These are phyloP conservation scores for Iris macrosiphon DNA, from an alignment of 106 monocot species.

Conservation along the genomic window DNA sequence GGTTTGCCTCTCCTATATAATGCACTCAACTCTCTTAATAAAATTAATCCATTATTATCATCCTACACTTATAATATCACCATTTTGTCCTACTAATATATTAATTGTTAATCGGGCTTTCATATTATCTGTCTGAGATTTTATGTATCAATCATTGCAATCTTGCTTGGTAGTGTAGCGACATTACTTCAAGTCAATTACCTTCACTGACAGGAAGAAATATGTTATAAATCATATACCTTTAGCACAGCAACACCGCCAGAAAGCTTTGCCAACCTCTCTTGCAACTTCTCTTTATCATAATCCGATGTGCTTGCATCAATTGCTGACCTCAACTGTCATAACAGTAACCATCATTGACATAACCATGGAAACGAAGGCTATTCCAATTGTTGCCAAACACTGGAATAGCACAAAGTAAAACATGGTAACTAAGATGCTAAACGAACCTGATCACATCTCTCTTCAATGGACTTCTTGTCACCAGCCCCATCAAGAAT, in stretches of 20 bases:
- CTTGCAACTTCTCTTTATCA: conserved; percentile 67
- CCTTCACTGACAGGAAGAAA: no score
- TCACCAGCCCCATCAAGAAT: conserved; percentile 94
- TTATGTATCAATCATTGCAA: no score
- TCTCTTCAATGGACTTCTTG: conserved; percentile 92
- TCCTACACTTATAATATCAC: no score
- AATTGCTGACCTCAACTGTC: conserved; percentile 55
- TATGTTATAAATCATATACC: conserved; percentile 15
- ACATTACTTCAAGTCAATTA: no score
- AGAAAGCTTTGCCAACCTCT: conserved; percentile 67
- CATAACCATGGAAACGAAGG: neutral
- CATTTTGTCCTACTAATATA: no score
- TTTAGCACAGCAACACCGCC: conserved; percentile 75
- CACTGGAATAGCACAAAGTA: neutral
- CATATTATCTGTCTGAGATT: no score
- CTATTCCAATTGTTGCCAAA: neutral
- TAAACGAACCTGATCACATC: conserved; percentile 75
- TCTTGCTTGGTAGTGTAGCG: no score
- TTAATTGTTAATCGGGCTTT: no score
- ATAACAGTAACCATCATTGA: neutral
- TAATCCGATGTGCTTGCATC: conserved; percentile 67
- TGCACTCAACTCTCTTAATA: no score
- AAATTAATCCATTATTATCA: no score
- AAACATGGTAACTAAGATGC: neutral
- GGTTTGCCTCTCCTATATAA: no score